These are phyloP conservation scores for Toxoplasma gondii DNA, from an alignment of 169 alveolate species.

Conservation along the genomic window DNA sequence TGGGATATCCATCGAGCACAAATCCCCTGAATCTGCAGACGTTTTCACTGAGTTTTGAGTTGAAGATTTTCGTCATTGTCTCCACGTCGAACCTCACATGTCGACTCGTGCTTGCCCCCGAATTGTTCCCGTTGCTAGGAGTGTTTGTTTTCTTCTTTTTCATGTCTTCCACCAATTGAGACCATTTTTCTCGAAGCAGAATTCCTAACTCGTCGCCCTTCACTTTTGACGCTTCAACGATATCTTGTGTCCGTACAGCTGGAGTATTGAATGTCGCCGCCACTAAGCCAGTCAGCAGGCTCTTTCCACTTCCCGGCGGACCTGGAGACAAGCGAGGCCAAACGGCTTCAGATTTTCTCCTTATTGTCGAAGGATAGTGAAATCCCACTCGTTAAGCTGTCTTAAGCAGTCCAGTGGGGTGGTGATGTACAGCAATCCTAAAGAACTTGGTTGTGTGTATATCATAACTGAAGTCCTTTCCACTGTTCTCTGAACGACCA, in stretches of 20 bases:
- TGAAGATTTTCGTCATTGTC: slow-evolving; percentile 15
- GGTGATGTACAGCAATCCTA: too few relatives aligned
- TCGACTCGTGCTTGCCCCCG: not conserved
- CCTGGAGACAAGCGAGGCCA: slow-evolving; percentile 75
- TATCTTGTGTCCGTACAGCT: slow-evolving; percentile 77
- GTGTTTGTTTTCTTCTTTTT: not conserved
- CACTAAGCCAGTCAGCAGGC: slow-evolving; percentile 76
- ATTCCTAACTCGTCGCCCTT: not conserved
- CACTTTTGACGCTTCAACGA: slow-evolving; percentile 70
- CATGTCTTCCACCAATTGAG: slow-evolving; percentile 25
- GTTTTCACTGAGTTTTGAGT: slow-evolving; percentile 21
- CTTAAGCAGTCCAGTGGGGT: too few relatives aligned
- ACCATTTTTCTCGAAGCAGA: not conserved
- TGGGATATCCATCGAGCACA: slow-evolving; percentile 90
- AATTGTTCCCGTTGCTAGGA: not conserved
- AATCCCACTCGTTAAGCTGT: too few relatives aligned
- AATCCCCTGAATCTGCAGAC: slow-evolving; percentile 74
- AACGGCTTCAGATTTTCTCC: too few relatives aligned
- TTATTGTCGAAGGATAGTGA: too few relatives aligned
- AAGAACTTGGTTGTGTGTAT: too few relatives aligned
- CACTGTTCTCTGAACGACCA: too few relatives aligned
- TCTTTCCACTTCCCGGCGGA: slow-evolving; percentile 92
- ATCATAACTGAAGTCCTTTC: too few relatives aligned
- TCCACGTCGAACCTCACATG: slow-evolving; percentile 16
- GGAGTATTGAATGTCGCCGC: slow-evolving; percentile 84